A percentile compares a stretch with the other conserved stretches of the same genome.
Conservation (phyloP, 768 basidiomycete genomes). For the Suillus plorans region DNA sequence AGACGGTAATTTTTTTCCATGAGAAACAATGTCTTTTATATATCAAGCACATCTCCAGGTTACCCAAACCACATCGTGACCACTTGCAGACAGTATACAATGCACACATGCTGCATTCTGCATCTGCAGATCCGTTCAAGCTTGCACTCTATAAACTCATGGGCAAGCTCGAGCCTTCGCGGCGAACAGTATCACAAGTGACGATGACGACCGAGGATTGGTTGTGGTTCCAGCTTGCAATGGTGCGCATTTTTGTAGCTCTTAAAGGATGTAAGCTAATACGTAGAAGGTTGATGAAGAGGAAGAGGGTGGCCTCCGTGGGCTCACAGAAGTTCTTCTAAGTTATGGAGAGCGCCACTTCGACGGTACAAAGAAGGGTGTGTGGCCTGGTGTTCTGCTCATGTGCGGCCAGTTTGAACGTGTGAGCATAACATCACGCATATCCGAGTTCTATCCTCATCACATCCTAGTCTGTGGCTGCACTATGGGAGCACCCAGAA, state of each 20-base stretch:
- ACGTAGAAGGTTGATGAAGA: slow-evolving; percentile 69
- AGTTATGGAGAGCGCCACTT: slow-evolving; percentile 84
- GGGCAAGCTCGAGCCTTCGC: slow-evolving; percentile 83
- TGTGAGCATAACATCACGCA: slow-evolving; percentile 41
- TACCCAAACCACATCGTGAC: slow-evolving; percentile 74
- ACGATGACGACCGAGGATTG: slow-evolving; percentile 96
- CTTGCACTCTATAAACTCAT: slow-evolving; percentile 94
- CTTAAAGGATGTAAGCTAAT: slow-evolving; percentile 1
- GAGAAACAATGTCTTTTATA: not conserved
- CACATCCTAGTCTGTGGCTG: slow-evolving; percentile 75
- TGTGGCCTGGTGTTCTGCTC: slow-evolving; percentile 82
- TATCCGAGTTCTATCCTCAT: not conserved
- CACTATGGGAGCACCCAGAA: slow-evolving; percentile 83
- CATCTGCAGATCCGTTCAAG: slow-evolving; percentile 92
- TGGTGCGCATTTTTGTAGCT: slow-evolving; percentile 44
- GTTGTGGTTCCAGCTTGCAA: slow-evolving; percentile 95
- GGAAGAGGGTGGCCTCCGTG: slow-evolving; percentile 72
- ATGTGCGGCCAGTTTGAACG: slow-evolving; percentile 95
- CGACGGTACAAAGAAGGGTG: slow-evolving; percentile 61
- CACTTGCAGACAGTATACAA: slow-evolving; percentile 81
- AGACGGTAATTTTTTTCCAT: slow-evolving; percentile 51
- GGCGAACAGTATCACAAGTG: slow-evolving; percentile 78
- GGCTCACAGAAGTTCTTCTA: slow-evolving; percentile 71
- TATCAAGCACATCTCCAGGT: slow-evolving; percentile 34
- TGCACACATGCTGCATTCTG: slow-evolving; percentile 86